phyloP scores from a whole-genome alignment of 139 green algal species.

The Auxenochlorella pyrenoidosa region DNA sequence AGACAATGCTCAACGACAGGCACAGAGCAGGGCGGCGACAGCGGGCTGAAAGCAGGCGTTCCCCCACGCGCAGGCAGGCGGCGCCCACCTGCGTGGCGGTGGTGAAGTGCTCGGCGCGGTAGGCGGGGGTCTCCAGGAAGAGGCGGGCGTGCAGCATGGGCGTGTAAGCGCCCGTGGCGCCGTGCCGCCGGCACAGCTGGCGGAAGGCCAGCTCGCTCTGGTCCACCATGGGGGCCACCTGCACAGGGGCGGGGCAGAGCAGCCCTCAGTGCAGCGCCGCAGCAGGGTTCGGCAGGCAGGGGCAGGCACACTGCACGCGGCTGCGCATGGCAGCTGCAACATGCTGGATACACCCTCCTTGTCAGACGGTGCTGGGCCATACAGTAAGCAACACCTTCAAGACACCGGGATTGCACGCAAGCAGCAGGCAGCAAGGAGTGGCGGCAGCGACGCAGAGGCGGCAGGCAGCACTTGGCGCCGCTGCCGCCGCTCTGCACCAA shows the following conservation, averaged over 20 bases:
- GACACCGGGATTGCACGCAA: too few relatives aligned
- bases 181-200: conserved; percentile 88
- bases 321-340: not conserved
- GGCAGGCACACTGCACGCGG: not conserved
- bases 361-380: too few relatives aligned
- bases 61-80: not conserved
- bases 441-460: too few relatives aligned
- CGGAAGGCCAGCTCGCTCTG: conserved; percentile 97
- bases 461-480: not conserved
- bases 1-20: too few relatives aligned
- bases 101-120: conserved; percentile 90
- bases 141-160: conserved; percentile 97
- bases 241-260: too few relatives aligned
- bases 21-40: too few relatives aligned
- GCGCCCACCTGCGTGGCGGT: conserved; percentile 59
- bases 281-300: not conserved
- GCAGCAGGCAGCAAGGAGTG: too few relatives aligned
- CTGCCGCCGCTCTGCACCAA: not conserved
- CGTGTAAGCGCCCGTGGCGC: conserved; percentile 93
- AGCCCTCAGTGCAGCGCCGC: too few relatives aligned
- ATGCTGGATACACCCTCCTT: too few relatives aligned
- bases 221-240: conserved; percentile 97
- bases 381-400: too few relatives aligned
- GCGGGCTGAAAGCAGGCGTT: not conserved
- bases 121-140: conserved; percentile 80